Evolutionary conservation across 2,329 filamentous ascomycete genomes (phyloP).

Genomic region (Trichophaea hybrida): DNA sequence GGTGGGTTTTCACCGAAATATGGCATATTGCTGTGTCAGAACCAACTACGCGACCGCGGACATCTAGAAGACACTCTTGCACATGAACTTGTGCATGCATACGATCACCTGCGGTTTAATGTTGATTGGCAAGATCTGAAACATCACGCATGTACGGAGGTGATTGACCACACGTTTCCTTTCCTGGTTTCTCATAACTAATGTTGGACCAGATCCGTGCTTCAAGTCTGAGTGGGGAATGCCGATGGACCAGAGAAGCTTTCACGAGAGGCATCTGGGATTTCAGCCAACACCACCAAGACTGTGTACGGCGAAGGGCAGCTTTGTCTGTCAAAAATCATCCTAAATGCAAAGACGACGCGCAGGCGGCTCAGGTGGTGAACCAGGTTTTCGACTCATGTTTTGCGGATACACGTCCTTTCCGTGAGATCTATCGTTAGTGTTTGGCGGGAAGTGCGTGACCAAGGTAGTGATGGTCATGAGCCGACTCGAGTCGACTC

Average conservation of each 20-base stretch:
- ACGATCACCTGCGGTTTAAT: slow-evolving; percentile 84
- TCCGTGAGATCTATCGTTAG: slow-evolving; percentile 87
- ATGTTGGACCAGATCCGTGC: slow-evolving; percentile 67
- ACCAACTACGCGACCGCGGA: slow-evolving; percentile 64
- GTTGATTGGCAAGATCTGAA: slow-evolving; percentile 69
- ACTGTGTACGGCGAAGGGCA: slow-evolving; percentile 73
- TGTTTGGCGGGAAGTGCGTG: neutral
- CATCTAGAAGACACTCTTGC: slow-evolving; percentile 88
- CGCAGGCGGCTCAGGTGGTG: slow-evolving; percentile 73
- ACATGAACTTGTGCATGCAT: slow-evolving; percentile 97
- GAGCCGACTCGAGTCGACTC: no score
- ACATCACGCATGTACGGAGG: slow-evolving; percentile 90
- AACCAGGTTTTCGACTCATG: slow-evolving; percentile 99
- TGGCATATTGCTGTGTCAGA: slow-evolving; percentile 85
- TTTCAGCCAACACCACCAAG: slow-evolving; percentile 81
- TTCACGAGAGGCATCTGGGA: slow-evolving; percentile 74
- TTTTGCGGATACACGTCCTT: slow-evolving; percentile 83
- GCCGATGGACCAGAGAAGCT: slow-evolving; percentile 75
- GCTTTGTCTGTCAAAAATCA: slow-evolving; percentile 64
- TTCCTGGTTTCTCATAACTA: neutral
- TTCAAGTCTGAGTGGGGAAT: slow-evolving; percentile 84
- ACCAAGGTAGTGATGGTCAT: no score
- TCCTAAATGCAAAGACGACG: slow-evolving; percentile 68
- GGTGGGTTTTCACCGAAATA: slow-evolving; percentile 78
- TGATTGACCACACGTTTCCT: slow-evolving; percentile 30